Percentiles rank a stretch among this genome's conserved stretches.
Conservation (phyloP, 2,329 filamentous ascomycete genomes). For the Fusarium sp. region DNA sequence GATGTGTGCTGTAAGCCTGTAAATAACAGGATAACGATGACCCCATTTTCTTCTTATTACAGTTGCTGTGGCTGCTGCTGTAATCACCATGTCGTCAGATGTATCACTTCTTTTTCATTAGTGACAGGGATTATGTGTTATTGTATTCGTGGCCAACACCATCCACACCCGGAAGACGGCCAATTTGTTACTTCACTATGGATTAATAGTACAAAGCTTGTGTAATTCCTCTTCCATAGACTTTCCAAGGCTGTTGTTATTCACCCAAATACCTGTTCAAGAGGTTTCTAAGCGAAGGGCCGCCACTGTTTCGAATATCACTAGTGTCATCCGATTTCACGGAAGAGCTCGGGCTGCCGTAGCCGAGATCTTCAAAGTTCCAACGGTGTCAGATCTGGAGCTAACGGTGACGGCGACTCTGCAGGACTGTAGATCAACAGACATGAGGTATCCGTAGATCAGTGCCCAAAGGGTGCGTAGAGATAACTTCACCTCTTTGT, state of each 20-base stretch:
- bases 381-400: conserved; percentile 19
- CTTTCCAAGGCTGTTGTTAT: not conserved
- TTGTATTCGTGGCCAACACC: not conserved
- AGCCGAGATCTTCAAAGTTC: conserved; percentile 16
- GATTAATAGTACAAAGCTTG: too few relatives aligned
- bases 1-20: not conserved
- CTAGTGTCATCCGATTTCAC: conserved; percentile 21
- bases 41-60: too few relatives aligned
- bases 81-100: conserved; percentile 4
- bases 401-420: conserved; percentile 16
- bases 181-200: too few relatives aligned
- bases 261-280: not conserved
- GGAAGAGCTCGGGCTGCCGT: conserved; percentile 16
- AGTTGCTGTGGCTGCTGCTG: not conserved
- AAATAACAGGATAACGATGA: conserved; percentile 1
- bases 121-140: not conserved
- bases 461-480: not conserved
- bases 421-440: conserved; percentile 15
- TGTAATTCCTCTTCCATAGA: not conserved
- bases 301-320: conserved; percentile 17
- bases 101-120: not conserved
- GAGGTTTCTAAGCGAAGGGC: conserved; percentile 11
- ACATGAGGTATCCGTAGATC: conserved; percentile 19
- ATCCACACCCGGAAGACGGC: not conserved
- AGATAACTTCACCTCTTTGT: not conserved